Percentiles rank a stretch among this genome's conserved stretches.
These are phyloP conservation scores for Aspergillus puulaauensis DNA, from an alignment of 2,329 filamentous ascomycete species.

Conservation along the genomic window DNA sequence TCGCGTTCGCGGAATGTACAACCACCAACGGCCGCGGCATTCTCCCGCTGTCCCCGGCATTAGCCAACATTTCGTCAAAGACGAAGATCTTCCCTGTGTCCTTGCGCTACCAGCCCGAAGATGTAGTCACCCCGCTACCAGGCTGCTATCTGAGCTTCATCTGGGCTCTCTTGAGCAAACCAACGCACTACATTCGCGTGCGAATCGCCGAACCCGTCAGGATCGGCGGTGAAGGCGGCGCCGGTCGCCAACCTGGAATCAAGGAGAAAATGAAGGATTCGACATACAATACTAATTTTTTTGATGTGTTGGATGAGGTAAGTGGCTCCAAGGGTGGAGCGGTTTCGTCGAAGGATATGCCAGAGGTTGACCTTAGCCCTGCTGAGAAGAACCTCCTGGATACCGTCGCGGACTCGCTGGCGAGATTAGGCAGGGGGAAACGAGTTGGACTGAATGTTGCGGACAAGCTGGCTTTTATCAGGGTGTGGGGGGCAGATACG, in stretches of 20 bases:
- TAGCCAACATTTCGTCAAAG: slow-evolving; percentile 65
- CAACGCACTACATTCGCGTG: slow-evolving; percentile 87
- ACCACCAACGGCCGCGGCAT: slow-evolving; percentile 93
- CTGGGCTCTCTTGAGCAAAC: slow-evolving; percentile 80
- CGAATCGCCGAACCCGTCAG: slow-evolving; percentile 75
- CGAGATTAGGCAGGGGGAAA: slow-evolving; percentile 84
- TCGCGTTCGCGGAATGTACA: slow-evolving; percentile 89
- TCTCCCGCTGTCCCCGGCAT: slow-evolving; percentile 74
- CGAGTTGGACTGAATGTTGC: slow-evolving; percentile 78
- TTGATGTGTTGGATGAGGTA: slow-evolving; percentile 45
- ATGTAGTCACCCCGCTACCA: slow-evolving; percentile 88
- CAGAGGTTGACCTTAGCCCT: slow-evolving; percentile 32
- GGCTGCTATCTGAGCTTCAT: slow-evolving; percentile 70
- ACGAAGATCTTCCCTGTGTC: slow-evolving; percentile 87
- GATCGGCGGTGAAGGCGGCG: not conserved
- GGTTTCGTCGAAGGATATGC: slow-evolving; percentile 8
- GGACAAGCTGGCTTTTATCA: slow-evolving; percentile 81
- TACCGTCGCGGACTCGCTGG: slow-evolving; percentile 77
- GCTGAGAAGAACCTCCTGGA: slow-evolving; percentile 74
- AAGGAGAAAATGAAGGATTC: slow-evolving; percentile 15
- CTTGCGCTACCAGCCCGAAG: slow-evolving; percentile 81
- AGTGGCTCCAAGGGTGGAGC: slow-evolving; percentile 21
- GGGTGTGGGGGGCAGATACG: slow-evolving; percentile 58
- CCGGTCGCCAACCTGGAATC: slow-evolving; percentile 23
- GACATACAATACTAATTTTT: slow-evolving; percentile 47